A percentile compares a stretch with the other conserved stretches of the same genome.
phyloP scores from a whole-genome alignment of 352 stramenopile species.

The Pythium pectinolyticum region DNA sequence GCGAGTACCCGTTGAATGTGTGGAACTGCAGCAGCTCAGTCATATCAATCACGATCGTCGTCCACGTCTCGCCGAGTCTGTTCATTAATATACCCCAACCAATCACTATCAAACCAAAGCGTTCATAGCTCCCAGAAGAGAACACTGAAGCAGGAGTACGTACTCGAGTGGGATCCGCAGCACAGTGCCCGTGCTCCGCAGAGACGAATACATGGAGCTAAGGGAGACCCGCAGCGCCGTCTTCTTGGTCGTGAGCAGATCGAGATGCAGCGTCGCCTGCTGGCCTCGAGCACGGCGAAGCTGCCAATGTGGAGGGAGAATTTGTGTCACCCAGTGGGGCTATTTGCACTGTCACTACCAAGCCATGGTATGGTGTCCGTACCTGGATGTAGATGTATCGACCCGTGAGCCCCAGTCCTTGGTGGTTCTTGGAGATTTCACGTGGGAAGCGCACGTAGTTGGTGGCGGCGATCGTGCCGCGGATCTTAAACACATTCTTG shows the following conservation, averaged over 20 bases:
- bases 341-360: not conserved
- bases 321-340: no score
- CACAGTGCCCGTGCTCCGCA: constrained; percentile 58
- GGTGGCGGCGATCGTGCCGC: constrained; percentile 63
- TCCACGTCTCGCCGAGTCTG: constrained; percentile 59
- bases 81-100: no score
- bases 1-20: constrained; percentile 67
- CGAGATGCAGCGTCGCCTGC: constrained; percentile 65
- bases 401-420: constrained; percentile 63
- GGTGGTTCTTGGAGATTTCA: constrained; percentile 46
- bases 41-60: constrained; percentile 67
- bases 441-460: constrained; percentile 78
- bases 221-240: constrained; percentile 61
- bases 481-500: constrained; percentile 80
- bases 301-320: constrained; percentile 9
- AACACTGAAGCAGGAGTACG: not conserved
- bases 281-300: constrained; percentile 40
- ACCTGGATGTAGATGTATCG: constrained; percentile 76
- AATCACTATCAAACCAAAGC: no score
- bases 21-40: constrained; percentile 55
- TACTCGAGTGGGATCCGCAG: constrained; percentile 54
- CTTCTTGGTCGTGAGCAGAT: constrained; percentile 72
- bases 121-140: not conserved
- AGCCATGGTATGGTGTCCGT: not conserved
- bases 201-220: constrained; percentile 62